These are phyloP conservation scores for Ustulina deusta DNA, from an alignment of 2,329 filamentous ascomycete species.

Conservation along the genomic window DNA sequence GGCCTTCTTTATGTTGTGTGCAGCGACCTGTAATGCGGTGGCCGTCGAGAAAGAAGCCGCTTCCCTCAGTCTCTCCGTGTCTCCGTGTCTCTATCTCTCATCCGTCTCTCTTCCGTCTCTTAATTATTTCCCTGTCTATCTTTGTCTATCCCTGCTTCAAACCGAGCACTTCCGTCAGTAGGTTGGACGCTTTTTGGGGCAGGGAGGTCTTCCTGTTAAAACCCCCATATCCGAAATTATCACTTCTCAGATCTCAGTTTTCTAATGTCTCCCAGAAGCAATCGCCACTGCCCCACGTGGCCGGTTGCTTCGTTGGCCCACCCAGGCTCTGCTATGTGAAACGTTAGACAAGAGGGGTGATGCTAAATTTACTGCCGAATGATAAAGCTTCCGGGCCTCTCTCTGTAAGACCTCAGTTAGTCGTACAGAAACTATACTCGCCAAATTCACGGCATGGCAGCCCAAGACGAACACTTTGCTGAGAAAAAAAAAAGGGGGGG, in stretches of 20 bases:
- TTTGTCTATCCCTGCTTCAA: background rate
- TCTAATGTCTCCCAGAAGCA: constrained; percentile 1
- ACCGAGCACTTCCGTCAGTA: background rate
- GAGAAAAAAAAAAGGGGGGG: no score
- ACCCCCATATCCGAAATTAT: background rate
- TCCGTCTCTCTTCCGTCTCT: background rate
- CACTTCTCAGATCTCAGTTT: background rate
- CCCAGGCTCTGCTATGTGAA: constrained; percentile 19
- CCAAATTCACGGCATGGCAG: background rate
- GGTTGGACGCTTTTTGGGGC: background rate
- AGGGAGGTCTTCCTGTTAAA: background rate
- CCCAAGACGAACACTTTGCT: no score
- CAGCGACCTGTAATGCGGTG: background rate
- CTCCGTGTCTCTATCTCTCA: background rate
- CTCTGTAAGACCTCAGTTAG: background rate
- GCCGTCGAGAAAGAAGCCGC: background rate
- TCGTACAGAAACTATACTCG: constrained; percentile 4
- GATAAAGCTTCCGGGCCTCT: background rate
- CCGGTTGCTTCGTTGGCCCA: constrained; percentile 1
- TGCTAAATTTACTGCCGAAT: no score
- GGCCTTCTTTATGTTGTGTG: background rate
- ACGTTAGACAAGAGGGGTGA: background rate
- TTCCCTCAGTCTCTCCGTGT: background rate
- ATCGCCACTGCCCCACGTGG: constrained; percentile 21
- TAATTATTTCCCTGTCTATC: no score